Percentiles rank a stretch among this genome's conserved stretches.
phyloP scores from a whole-genome alignment of 768 basidiomycete species.

The Mycena chlorophos region DNA sequence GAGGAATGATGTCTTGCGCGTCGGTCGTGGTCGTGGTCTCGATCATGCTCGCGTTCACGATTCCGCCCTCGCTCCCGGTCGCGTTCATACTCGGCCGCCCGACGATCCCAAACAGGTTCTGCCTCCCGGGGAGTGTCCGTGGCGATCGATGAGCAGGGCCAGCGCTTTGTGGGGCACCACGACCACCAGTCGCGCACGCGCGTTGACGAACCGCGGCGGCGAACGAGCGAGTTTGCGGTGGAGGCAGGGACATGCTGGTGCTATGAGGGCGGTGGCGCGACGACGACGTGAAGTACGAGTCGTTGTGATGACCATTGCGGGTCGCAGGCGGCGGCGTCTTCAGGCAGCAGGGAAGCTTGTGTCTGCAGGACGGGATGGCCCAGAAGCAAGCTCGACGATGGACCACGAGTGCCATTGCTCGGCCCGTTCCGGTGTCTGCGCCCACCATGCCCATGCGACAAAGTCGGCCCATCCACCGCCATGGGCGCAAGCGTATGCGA shows the following conservation, averaged over 20 bases:
- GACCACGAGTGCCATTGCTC: conserved; percentile 56
- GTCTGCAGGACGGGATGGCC: conserved; percentile 71
- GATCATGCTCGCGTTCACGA: conserved; percentile 56
- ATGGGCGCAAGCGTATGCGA: conserved; percentile 79
- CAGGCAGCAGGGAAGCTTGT: conserved; percentile 42
- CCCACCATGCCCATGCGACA: conserved; percentile 57
- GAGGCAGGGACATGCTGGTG: conserved; percentile 60
- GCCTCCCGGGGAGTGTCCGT: conserved; percentile 54
- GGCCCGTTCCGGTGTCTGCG: conserved; percentile 28
- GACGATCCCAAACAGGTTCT: conserved; percentile 63
- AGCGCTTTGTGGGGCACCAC: conserved; percentile 39
- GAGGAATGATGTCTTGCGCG: conserved; percentile 38
- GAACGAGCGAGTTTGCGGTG: conserved; percentile 52
- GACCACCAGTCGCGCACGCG: conserved; percentile 40
- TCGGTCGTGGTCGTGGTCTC: conserved; percentile 28
- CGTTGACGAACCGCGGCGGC: conserved; percentile 35
- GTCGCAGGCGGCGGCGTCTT: conserved; percentile 48
- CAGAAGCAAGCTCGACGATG: conserved; percentile 54
- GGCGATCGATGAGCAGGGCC: conserved; percentile 58
- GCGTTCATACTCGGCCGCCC: conserved; percentile 44
- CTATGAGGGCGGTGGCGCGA: conserved; percentile 54
- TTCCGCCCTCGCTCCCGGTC: too few species aligned
- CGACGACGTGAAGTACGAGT: conserved; percentile 46
- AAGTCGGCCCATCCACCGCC: conserved; percentile 65
- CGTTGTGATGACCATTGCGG: conserved; percentile 42